Percentiles rank a stretch among this genome's conserved stretches.
phyloP scores from a whole-genome alignment of 371 early-diverging fungal species.

The Choanephora cucurbitarum region DNA sequence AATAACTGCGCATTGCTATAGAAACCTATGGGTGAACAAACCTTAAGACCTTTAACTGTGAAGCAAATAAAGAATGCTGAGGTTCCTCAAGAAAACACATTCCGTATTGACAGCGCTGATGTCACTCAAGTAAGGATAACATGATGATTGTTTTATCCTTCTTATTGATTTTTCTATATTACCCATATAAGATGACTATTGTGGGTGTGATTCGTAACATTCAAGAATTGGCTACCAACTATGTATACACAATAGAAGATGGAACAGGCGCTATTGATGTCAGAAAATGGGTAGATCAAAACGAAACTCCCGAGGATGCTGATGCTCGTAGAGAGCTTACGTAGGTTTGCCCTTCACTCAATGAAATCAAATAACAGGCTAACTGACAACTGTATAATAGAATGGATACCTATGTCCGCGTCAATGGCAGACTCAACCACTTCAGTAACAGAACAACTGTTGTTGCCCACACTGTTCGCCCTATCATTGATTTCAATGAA shows the following conservation, averaged over 20 bases:
- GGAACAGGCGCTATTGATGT: slow-evolving; percentile 77
- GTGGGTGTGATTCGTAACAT: slow-evolving; percentile 67
- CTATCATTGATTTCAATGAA: slow-evolving; percentile 74
- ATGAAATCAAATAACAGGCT: not conserved
- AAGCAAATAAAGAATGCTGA: slow-evolving; percentile 62
- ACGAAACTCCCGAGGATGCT: slow-evolving; percentile 36
- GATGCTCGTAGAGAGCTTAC: slow-evolving; percentile 23
- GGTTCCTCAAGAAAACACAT: slow-evolving; percentile 51
- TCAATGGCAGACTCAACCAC: slow-evolving; percentile 64
- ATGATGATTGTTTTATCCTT: no score
- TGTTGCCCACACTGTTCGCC: slow-evolving; percentile 54
- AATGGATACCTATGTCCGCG: slow-evolving; percentile 63
- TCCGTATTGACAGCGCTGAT: slow-evolving; percentile 66
- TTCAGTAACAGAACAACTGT: slow-evolving; percentile 61
- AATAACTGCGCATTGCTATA: slow-evolving; percentile 11
- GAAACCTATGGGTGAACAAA: slow-evolving; percentile 45
- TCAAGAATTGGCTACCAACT: slow-evolving; percentile 52
- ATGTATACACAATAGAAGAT: slow-evolving; percentile 73
- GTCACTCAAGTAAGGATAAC: slow-evolving; percentile 63
- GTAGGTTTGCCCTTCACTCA: slow-evolving; percentile 10
- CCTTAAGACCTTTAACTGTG: slow-evolving; percentile 74
- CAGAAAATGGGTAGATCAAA: slow-evolving; percentile 59
- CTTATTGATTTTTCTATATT: not conserved
- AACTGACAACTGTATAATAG: slow-evolving; percentile 23
- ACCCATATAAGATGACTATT: slow-evolving; percentile 65